Evolutionary conservation across 352 stramenopile species (phyloP).

Genomic region (Hyaloperonospora arabidopsidis): DNA sequence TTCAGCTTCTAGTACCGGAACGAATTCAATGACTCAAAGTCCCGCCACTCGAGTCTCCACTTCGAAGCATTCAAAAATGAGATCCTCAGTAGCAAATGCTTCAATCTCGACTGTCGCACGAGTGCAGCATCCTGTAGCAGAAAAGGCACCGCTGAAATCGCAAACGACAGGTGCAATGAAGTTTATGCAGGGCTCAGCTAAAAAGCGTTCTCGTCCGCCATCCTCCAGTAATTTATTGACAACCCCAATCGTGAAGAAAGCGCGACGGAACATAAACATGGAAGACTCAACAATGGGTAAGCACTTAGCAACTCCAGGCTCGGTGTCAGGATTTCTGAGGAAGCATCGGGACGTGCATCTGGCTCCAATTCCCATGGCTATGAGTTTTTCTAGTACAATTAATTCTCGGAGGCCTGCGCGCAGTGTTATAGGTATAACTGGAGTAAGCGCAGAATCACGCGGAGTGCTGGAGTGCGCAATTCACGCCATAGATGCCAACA

Average conservation of each 20-base stretch:
- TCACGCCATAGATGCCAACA: constrained; percentile 65
- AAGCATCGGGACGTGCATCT: constrained; percentile 28
- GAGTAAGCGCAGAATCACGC: constrained; percentile 48
- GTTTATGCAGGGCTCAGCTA: constrained; percentile 12
- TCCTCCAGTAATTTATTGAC: constrained; percentile 15
- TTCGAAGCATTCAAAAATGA: constrained; percentile 5
- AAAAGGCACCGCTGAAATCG: constrained; percentile 18
- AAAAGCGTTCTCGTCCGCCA: constrained; percentile 19
- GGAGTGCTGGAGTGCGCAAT: constrained; percentile 67
- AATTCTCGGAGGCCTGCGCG: constrained; percentile 28
- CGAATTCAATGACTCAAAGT: constrained; percentile 17
- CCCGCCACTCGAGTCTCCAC: constrained; percentile 4
- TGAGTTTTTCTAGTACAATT: constrained; percentile 27
- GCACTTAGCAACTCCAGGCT: constrained; percentile 22
- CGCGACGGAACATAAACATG: constrained; percentile 14
- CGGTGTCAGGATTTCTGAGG: constrained; percentile 24
- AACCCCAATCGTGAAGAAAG: constrained; percentile 29
- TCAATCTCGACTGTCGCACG: constrained; percentile 14
- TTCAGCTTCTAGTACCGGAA: constrained; percentile 9
- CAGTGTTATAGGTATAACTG: constrained; percentile 72
- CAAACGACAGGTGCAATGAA: constrained; percentile 19
- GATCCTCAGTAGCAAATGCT: constrained; percentile 20
- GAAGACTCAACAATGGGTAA: constrained; percentile 13
- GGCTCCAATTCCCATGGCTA: constrained; percentile 28
- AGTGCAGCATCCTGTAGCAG: constrained; percentile 9